Percentiles rank a stretch among this genome's conserved stretches.
Conservation (phyloP, 2,329 filamentous ascomycete species). For the Grosmannia clavigera region DNA sequence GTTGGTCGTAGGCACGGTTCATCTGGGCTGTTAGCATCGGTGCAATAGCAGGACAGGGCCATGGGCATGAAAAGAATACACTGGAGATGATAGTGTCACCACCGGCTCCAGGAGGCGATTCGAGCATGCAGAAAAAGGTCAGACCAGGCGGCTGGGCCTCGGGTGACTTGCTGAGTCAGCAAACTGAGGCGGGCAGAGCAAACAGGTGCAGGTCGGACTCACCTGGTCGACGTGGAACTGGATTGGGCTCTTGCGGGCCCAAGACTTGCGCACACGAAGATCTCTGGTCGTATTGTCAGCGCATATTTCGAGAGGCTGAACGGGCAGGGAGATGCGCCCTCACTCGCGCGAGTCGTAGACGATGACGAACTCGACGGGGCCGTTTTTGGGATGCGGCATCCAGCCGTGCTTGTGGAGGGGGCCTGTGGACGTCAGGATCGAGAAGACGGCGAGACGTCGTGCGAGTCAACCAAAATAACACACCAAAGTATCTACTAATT, state of each 20-base stretch:
- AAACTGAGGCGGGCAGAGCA: neutral
- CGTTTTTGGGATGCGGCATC: conserved; percentile 14
- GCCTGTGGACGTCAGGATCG: neutral
- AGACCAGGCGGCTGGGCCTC: conserved; percentile 82
- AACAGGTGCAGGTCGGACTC: too few relatives aligned
- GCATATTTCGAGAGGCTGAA: neutral
- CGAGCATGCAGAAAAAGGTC: conserved; percentile 80
- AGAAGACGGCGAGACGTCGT: neutral
- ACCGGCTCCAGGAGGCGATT: conserved; percentile 58
- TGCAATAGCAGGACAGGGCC: conserved; percentile 24
- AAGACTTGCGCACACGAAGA: conserved; percentile 14
- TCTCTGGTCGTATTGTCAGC: conserved; percentile 1
- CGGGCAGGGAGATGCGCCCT: neutral
- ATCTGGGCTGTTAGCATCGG: conserved; percentile 25
- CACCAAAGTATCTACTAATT: neutral
- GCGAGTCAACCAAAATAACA: neutral
- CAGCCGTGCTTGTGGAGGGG: conserved; percentile 15
- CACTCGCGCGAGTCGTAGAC: conserved; percentile 14
- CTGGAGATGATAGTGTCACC: conserved; percentile 66
- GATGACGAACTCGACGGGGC: conserved; percentile 14
- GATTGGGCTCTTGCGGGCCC: conserved; percentile 14
- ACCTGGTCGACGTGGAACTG: conserved; percentile 16
- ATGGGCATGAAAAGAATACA: conserved; percentile 1
- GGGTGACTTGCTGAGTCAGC: conserved; percentile 10
- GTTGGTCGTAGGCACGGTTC: conserved; percentile 56